These are phyloP conservation scores for Cynara cardunculus DNA, from an alignment of 129 eudicot species.

Conservation along the genomic window DNA sequence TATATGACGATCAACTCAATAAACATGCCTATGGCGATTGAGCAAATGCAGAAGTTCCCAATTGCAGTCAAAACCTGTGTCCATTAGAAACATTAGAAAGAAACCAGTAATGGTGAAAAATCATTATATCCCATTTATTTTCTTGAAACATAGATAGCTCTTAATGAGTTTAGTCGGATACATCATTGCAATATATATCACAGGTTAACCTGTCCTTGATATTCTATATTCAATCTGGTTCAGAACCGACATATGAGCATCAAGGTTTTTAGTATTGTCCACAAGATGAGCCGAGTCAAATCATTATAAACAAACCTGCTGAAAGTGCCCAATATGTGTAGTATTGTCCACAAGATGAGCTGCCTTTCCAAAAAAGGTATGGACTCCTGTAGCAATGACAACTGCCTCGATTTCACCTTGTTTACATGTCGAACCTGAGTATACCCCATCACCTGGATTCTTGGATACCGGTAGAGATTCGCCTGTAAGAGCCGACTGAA, in stretches of 20 bases:
- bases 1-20: conserved; percentile 38
- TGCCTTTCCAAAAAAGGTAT: conserved; percentile 56
- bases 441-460: conserved; percentile 57
- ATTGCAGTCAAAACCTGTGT: conserved; percentile 50
- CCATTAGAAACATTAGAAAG: not conserved
- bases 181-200: too few relatives aligned
- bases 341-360: conserved; percentile 61
- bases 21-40: conserved; percentile 50
- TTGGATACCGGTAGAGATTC: conserved; percentile 58
- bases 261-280: too few relatives aligned
- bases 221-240: not conserved
- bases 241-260: not conserved
- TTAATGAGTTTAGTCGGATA: too few relatives aligned
- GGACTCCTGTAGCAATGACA: conserved; percentile 54
- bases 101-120: not conserved
- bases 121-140: not conserved
- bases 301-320: conserved; percentile 25
- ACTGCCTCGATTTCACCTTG: conserved; percentile 63
- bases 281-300: not conserved
- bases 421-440: conserved; percentile 56
- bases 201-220: too few relatives aligned
- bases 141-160: too few relatives aligned
- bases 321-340: conserved; percentile 53
- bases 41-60: conserved; percentile 59
- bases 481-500: conserved; percentile 57